Percentiles rank a stretch among this genome's conserved stretches.
phyloP scores from a whole-genome alignment of 805 yeast species.

The Ogataea sp. region DNA sequence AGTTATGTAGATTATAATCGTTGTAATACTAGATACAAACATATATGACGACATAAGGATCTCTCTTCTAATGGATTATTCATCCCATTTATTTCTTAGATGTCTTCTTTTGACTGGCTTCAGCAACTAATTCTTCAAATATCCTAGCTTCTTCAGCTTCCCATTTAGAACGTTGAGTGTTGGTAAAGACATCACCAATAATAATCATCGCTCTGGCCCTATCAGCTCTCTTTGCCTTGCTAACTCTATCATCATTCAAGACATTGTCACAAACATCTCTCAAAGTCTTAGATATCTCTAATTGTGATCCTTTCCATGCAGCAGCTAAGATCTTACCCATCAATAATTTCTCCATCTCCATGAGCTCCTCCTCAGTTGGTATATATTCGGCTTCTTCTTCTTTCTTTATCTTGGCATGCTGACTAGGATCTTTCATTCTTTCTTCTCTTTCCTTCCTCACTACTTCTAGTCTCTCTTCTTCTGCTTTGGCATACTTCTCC shows the following conservation, averaged over 20 bases:
- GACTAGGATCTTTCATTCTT: not conserved
- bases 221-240: constrained; percentile 50
- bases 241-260: constrained; percentile 57
- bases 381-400: constrained; percentile 17
- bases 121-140: constrained; percentile 89
- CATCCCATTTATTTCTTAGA: constrained; percentile 33
- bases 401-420: constrained; percentile 15
- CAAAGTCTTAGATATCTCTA: constrained; percentile 73
- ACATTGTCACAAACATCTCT: constrained; percentile 79
- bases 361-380: constrained; percentile 49
- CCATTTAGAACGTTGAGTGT: constrained; percentile 66
- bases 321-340: constrained; percentile 89
- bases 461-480: not conserved
- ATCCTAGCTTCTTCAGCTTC: constrained; percentile 90
- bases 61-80: too few species aligned
- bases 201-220: constrained; percentile 75
- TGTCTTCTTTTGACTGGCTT: constrained; percentile 58
- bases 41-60: too few species aligned
- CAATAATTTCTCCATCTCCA: constrained; percentile 71
- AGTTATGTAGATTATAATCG: too few species aligned
- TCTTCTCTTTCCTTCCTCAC: not conserved
- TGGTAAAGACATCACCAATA: constrained; percentile 62
- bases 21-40: too few species aligned
- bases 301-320: constrained; percentile 91
- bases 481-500: not conserved